Base-by-base conservation (phyloP, 495 filamentous ascomycete genomes). In the Cetradonia linearis region DNA sequence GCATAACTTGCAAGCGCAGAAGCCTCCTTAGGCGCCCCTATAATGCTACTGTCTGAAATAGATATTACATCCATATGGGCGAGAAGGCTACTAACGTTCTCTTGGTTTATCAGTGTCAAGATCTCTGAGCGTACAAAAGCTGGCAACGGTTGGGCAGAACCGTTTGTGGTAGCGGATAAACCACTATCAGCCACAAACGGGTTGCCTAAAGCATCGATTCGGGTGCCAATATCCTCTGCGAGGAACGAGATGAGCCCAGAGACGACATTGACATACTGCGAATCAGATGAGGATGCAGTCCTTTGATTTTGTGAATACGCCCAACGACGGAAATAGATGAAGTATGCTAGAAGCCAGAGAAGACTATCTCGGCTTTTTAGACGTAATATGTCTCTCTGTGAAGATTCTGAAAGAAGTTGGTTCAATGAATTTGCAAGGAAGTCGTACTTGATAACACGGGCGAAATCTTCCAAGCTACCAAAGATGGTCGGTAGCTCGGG, bases 1-100 rank as follows among this genome's bases (percentile, higher is more conserved):
- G 90, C 88, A 68, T 95, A 97, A 49, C 83, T 87, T 49, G 94
- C 91, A 49, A 96, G 78, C 14, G 87, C 73, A 62, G 82, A 84
- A 0, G 88, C 86, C 66, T 90, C 83, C 58, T 81, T 75, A 34
- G 72, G 66, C 55, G 77, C 23, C 31, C 30, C 54, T n/a, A 53
- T 20, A 16, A 28, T 25, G 7, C 30, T 20, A 18, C 30, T 23
- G 10, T 9, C 47, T 66, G 67, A 52, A 14, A 68, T 62, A 14
- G 76, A 67, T 36, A 70, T 66, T 46, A 72, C 70, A 34, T 70
- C 69, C 40, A 71, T 66, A 42, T 77, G 75, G 6, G 73, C 74
- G 23, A 86, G 71, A 37, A 88, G 67, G n/a, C 77, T 77, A 18
- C 78, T 79, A 36, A 88, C 81, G 61, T 78, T 84, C 18, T 75